A percentile compares a stretch with the other conserved stretches of the same genome.
Evolutionary conservation across 495 filamentous ascomycete species (phyloP).

Genomic region (Aspergillus sclerotioniger): DNA sequence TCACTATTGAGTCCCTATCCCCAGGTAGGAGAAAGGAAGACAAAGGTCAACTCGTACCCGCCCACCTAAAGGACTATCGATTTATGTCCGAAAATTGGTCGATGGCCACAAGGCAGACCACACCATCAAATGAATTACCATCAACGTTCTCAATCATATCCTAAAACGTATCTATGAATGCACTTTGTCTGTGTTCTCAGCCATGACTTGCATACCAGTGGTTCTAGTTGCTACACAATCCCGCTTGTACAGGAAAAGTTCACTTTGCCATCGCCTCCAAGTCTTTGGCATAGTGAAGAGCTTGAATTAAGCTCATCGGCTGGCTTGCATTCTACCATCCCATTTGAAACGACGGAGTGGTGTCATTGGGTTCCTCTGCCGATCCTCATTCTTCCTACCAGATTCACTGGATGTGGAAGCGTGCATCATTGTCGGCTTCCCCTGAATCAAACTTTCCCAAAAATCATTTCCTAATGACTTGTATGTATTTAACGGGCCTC

Average conservation of each 20-base stretch:
- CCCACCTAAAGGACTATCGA: not conserved
- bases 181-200: not conserved
- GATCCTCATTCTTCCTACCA: not conserved
- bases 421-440: not conserved
- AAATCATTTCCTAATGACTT: not conserved
- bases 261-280: too few species aligned
- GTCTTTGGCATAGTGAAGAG: not conserved
- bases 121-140: not conserved
- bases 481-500: slow-evolving; percentile 26
- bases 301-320: not conserved
- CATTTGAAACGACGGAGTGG: not conserved
- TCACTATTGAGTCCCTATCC: not conserved
- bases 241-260: too few species aligned
- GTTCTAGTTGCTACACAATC: too few species aligned
- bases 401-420: not conserved
- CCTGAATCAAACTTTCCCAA: slow-evolving; percentile 7
- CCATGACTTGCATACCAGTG: not conserved
- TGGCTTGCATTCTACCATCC: not conserved
- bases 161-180: too few species aligned
- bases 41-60: not conserved
- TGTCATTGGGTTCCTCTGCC: not conserved
- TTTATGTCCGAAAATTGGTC: not conserved
- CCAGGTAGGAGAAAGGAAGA: not conserved
- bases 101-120: not conserved
- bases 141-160: too few species aligned